Conservation (phyloP, 2,329 filamentous ascomycete genomes). For the Neospermospora avenae region DNA sequence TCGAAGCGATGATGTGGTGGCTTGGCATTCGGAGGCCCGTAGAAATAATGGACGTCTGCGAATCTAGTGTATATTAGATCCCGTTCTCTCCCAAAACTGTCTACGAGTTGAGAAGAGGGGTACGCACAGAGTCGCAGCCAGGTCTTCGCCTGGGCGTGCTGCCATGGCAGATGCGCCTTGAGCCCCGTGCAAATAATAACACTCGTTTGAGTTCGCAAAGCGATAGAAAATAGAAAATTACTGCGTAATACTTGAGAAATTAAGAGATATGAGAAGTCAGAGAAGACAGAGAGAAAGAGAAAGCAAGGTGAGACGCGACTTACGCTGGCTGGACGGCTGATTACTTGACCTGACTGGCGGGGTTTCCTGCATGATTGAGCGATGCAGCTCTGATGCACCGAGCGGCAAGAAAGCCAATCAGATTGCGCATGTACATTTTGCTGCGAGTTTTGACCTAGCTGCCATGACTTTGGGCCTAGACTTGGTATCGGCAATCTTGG, state of each 20-base stretch:
- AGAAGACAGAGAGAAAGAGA: background rate
- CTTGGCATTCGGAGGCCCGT: slow-evolving; percentile 61
- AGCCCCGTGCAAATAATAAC: slow-evolving; percentile 4
- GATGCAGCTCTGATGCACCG: slow-evolving; percentile 6
- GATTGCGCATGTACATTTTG: background rate
- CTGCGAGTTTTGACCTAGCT: background rate
- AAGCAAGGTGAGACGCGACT: slow-evolving; percentile 11
- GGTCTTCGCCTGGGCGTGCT: slow-evolving; percentile 47
- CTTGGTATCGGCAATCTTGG: background rate
- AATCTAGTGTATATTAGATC: slow-evolving; percentile 50
- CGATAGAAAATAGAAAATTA: background rate
- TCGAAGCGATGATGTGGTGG: slow-evolving; percentile 80
- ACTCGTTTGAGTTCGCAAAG: too few species aligned
- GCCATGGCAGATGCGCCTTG: slow-evolving; percentile 40
- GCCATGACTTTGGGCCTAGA: background rate
- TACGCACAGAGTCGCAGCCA: slow-evolving; percentile 50
- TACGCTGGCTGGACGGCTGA: slow-evolving; percentile 5
- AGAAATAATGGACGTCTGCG: slow-evolving; percentile 76
- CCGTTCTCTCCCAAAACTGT: background rate
- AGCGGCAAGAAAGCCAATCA: slow-evolving; percentile 11
- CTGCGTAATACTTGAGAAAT: background rate
- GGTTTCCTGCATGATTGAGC: background rate
- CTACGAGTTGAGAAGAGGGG: slow-evolving; percentile 31
- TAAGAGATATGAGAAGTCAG: background rate
- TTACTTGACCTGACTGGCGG: slow-evolving; percentile 2